Base-by-base conservation (phyloP, 352 stramenopile species). In the Phytopythium aichiense region DNA sequence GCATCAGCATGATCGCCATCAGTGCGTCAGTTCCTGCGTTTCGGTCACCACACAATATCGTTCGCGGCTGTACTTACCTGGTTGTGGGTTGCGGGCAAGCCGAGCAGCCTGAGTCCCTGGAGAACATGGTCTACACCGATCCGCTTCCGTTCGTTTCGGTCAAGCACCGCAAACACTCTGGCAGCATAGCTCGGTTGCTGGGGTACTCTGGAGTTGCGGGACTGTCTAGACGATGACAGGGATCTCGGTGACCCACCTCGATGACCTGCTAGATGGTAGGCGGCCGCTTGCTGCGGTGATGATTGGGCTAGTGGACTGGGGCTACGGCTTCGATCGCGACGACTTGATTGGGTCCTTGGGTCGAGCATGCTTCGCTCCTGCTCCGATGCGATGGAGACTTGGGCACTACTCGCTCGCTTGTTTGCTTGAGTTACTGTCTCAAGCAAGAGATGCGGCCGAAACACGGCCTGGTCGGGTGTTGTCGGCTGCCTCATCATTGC, bases 51-150 rank as follows among this genome's bases (percentile, higher is more conserved):
- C 9, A 23, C 18, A 48, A 2, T 23, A 0, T 20, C 11, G 8
- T 12, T 22, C 12, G 15, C 22, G 23, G 12, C 37, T 15, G 5
- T 25, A 35, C 60, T 52, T 52, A 89, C 79, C 63, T 91, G 82
- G 23, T 89, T 88, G 62, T 87, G 78, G 9, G 78, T 89, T 18
- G 80, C 79, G 46, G 79, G 78, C 16, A 89, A 46, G 2, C 72
- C 68, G 30, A 89, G 51, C 0, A 91, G 60, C 9, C 73, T 66
- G 40, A 91, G 65, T 11, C 81, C 79, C 15, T 88, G 68, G 1
- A 88, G 52, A 50, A 88, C 79, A 61, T 91, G 77, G 23, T 69
- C 68, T 9, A 88, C 76, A 0, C 74, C 77, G 20, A 91, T 81
- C 0, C 74, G 72, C 22, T 67, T 65, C 35, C 65, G 64, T 46